These are phyloP conservation scores for Epichloe gansuensis DNA, from an alignment of 2,329 filamentous ascomycete species.

Conservation along the genomic window DNA sequence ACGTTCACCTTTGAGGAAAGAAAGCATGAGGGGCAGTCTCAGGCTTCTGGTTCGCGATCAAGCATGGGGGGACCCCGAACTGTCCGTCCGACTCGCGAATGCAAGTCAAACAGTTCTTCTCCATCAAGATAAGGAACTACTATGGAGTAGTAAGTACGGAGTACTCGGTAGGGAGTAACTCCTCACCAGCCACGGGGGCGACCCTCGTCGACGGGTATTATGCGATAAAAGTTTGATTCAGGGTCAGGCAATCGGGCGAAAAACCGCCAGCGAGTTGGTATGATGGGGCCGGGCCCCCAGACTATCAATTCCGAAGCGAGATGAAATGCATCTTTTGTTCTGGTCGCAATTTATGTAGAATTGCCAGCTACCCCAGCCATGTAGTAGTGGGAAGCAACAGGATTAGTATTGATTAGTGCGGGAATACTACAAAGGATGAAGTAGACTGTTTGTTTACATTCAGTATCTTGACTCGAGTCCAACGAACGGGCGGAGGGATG, in stretches of 20 bases:
- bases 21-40: background rate
- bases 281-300: slow-evolving; percentile 13
- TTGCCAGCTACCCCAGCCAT: background rate
- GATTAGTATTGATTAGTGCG: background rate
- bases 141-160: background rate
- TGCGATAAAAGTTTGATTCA: background rate
- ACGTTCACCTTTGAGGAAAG: background rate
- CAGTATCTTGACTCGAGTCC: background rate
- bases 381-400: background rate
- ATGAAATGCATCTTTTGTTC: slow-evolving; percentile 12
- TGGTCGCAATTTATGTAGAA: background rate
- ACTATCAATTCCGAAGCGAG: slow-evolving; percentile 18
- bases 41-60: slow-evolving; percentile 1
- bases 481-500: background rate
- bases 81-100: slow-evolving; percentile 1
- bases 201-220: background rate
- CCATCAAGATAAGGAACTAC: background rate
- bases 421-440: no score
- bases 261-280: background rate
- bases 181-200: background rate
- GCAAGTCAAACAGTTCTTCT: slow-evolving; percentile 2
- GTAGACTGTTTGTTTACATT: background rate
- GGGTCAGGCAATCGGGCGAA: background rate
- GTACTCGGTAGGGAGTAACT: background rate
- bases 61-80: background rate